Evolutionary conservation across 2,329 filamentous ascomycete genomes (phyloP).

Genomic region (Trichoderma sp.): DNA sequence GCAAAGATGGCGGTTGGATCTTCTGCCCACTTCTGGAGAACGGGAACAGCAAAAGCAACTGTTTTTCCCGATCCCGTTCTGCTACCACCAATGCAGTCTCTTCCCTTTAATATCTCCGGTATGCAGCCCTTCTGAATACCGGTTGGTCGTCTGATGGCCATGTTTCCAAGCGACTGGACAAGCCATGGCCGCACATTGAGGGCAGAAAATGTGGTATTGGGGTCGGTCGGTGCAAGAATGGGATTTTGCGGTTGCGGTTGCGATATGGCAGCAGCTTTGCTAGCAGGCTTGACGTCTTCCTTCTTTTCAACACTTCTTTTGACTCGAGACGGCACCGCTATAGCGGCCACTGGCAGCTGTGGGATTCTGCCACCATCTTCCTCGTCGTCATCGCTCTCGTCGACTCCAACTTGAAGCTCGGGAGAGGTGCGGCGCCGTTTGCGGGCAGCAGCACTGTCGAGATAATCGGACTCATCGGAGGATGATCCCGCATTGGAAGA

Average conservation of each 20-base stretch:
- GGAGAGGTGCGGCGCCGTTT: conserved; percentile 45
- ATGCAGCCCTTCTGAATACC: conserved; percentile 92
- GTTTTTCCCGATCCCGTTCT: conserved; percentile 97
- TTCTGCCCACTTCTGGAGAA: conserved; percentile 88
- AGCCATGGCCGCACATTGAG: conserved; percentile 83
- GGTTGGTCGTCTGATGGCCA: conserved; percentile 84
- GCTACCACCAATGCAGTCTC: conserved; percentile 93
- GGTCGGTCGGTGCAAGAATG: conserved; percentile 53
- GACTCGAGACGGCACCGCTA: conserved; percentile 54
- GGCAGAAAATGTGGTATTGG: conserved; percentile 65
- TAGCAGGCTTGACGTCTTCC: conserved; percentile 21
- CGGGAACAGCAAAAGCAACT: conserved; percentile 90
- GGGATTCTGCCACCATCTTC: conserved; percentile 24
- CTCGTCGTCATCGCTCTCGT: conserved; percentile 28
- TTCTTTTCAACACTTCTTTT: conserved; percentile 38
- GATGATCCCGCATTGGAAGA: conserved; percentile 17
- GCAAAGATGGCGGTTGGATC: conserved; percentile 91
- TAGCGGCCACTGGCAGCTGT: conserved; percentile 40
- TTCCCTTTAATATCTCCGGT: conserved; percentile 83
- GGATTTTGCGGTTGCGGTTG: conserved; percentile 31
- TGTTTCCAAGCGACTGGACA: conserved; percentile 69
- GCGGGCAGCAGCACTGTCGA: conserved; percentile 45
- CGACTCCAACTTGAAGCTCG: conserved; percentile 21
- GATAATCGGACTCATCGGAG: conserved; percentile 48
- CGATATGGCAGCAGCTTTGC: neutral